Percentiles rank a stretch among this genome's conserved stretches.
Evolutionary conservation across 2,329 filamentous ascomycete genomes (phyloP).

Genomic region (Trichoderma semiorbis): DNA sequence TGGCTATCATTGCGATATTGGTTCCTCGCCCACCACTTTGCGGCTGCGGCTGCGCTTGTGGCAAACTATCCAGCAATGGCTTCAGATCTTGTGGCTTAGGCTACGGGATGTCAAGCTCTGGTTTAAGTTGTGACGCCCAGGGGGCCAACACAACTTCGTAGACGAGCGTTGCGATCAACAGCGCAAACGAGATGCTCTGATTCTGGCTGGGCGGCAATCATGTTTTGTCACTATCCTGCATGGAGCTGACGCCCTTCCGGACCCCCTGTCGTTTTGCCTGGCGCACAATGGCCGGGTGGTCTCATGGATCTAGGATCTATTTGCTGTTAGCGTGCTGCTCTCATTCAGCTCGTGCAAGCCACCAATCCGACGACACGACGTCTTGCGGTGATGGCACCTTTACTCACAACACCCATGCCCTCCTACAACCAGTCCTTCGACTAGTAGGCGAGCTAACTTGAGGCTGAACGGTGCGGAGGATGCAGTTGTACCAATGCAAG

Average conservation of each 20-base stretch:
- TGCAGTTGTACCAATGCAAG: background rate
- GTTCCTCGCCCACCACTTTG: background rate
- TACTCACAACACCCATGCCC: constrained; percentile 21
- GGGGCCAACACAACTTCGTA: background rate
- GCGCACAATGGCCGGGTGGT: background rate
- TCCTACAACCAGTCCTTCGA: constrained; percentile 27
- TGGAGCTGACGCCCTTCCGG: constrained; percentile 1
- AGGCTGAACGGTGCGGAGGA: constrained; percentile 24
- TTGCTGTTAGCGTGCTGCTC: constrained; percentile 16
- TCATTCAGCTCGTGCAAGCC: constrained; percentile 18
- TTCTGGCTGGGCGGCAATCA: background rate
- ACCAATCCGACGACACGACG: constrained; percentile 8
- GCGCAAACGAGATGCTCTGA: background rate
- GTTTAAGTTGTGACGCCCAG: background rate
- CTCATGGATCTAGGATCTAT: constrained; percentile 17
- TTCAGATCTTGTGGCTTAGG: constrained; percentile 11
- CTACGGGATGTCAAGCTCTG: background rate
- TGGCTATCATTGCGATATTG: background rate
- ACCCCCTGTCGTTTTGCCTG: constrained; percentile 1
- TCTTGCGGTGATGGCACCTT: constrained; percentile 13
- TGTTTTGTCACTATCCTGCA: constrained; percentile 4
- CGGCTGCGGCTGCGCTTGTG: constrained; percentile 7
- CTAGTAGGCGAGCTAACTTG: constrained; percentile 25
- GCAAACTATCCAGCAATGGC: background rate
- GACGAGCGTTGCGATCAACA: background rate